Percentiles rank a stretch among this genome's conserved stretches.
phyloP scores from a whole-genome alignment of 192 early-diverging fungal species.

The Backusella sp. region DNA sequence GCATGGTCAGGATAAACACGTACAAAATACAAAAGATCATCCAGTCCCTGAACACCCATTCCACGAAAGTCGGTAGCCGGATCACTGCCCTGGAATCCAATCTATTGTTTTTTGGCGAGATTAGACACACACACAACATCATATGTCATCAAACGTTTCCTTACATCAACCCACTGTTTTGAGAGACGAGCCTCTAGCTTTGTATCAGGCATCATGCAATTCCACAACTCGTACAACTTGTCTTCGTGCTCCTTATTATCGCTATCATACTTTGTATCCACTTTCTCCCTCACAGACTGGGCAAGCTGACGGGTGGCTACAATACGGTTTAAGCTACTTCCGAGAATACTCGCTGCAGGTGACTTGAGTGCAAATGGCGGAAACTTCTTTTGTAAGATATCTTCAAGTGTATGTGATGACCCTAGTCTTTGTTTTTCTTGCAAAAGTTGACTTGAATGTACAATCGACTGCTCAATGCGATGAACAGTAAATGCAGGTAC shows the following conservation, averaged over 20 bases:
- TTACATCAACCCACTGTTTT: constrained; percentile 61
- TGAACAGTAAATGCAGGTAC: background rate
- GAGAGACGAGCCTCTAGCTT: constrained; percentile 45
- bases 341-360: background rate
- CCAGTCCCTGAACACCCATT: constrained; percentile 80
- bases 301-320: background rate
- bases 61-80: constrained; percentile 85
- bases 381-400: constrained; percentile 8
- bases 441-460: constrained; percentile 48
- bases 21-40: constrained; percentile 69
- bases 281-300: background rate
- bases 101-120: constrained; percentile 24
- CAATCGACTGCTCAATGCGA: constrained; percentile 43
- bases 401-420: background rate
- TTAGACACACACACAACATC: no score
- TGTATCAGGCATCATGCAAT: constrained; percentile 54
- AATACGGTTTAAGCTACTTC: background rate
- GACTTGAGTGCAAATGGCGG: background rate
- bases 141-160: background rate
- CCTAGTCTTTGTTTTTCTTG: background rate
- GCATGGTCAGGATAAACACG: constrained; percentile 54
- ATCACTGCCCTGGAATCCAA: constrained; percentile 85
- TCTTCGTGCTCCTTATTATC: background rate
- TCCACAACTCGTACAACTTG: constrained; percentile 55
- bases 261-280: background rate